These are phyloP conservation scores for Sideroxylon spinosum DNA, from an alignment of 179 eudicot genomes.

Conservation along the genomic window DNA sequence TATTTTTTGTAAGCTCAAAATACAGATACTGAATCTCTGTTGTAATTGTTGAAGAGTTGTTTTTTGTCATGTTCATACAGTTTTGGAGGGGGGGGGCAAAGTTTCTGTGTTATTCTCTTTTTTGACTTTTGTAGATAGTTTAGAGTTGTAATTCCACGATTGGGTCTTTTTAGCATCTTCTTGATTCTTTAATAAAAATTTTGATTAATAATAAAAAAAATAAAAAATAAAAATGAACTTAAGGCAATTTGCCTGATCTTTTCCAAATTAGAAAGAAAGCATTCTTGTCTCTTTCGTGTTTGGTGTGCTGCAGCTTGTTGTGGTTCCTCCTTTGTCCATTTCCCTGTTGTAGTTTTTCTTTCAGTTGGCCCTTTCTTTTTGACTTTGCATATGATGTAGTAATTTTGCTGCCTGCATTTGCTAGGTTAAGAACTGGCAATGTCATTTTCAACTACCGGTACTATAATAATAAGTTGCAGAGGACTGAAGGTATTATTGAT, in stretches of 20 bases:
- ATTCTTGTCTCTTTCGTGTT: neutral
- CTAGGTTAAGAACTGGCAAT: constrained; percentile 93
- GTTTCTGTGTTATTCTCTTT: too few species aligned
- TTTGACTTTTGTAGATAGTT: too few species aligned
- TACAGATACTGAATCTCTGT: too few species aligned
- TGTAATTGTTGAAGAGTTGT: too few species aligned
- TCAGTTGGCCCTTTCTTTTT: neutral
- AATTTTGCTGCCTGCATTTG: constrained; percentile 19
- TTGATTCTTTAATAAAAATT: too few species aligned
- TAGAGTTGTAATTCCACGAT: too few species aligned
- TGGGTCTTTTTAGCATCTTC: too few species aligned
- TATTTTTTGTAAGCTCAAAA: too few species aligned
- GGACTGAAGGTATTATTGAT: constrained; percentile 42
- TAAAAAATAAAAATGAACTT: too few species aligned
- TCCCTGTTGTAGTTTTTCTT: neutral
- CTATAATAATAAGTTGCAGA: constrained; percentile 62
- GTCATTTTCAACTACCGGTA: constrained; percentile 86
- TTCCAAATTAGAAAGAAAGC: neutral
- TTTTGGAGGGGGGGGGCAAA: too few species aligned
- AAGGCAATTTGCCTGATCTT: constrained; percentile 3
- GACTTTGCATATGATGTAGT: neutral
- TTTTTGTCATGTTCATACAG: too few species aligned
- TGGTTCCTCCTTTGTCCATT: neutral
- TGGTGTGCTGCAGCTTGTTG: constrained; percentile 6
- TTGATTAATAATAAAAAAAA: too few species aligned